Percentiles rank a stretch among this genome's conserved stretches.
phyloP scores from a whole-genome alignment of 768 basidiomycete genomes.

The Boletus pseudo-olivaceus region DNA sequence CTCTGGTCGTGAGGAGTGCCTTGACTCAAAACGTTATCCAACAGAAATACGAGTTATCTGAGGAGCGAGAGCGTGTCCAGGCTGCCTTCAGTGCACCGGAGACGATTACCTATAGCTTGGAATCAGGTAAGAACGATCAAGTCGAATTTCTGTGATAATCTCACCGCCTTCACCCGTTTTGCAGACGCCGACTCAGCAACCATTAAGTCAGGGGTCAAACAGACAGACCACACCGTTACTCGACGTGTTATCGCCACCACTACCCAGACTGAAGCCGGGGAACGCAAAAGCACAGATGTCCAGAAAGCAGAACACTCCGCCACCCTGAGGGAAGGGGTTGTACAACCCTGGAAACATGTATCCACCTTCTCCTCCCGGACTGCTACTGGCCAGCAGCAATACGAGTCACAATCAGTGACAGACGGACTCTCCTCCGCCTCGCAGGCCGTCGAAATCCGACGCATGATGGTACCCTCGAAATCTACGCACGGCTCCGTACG shows the following conservation, averaged over 20 bases:
- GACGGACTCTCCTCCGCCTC: not conserved
- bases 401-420: no score
- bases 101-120: not conserved
- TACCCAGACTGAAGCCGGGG: not conserved
- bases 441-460: not conserved
- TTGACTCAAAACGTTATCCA: not conserved
- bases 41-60: not conserved
- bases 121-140: not conserved
- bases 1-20: not conserved
- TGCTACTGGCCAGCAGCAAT: not conserved
- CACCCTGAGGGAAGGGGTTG: no score
- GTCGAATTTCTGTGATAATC: not conserved
- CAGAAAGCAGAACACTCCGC: not conserved
- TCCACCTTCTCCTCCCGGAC: not conserved
- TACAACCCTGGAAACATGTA: not conserved
- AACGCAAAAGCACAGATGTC: not conserved
- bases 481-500: not conserved
- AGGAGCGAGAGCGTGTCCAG: not conserved
- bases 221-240: not conserved
- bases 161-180: not conserved
- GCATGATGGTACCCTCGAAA: not conserved
- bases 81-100: not conserved
- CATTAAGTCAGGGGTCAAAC: not conserved
- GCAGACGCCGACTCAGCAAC: not conserved
- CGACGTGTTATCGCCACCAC: not conserved